Percentiles rank a stretch among this genome's conserved stretches.
Conservation (phyloP, 257 asterid species). For the Rauvolfia tetraphylla region DNA sequence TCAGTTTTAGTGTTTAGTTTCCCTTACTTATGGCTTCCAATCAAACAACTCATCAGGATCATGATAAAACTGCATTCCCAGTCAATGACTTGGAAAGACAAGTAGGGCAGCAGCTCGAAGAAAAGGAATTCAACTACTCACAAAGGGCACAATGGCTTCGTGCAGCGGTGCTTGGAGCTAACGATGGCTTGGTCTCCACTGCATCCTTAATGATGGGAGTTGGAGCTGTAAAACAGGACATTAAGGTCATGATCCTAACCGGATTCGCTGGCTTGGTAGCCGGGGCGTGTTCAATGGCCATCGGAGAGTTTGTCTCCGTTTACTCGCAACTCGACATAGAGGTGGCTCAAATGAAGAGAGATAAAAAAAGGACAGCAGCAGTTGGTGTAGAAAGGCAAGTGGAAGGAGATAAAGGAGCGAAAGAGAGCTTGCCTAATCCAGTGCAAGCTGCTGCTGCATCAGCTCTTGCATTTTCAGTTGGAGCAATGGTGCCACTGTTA, state of each 20-base stretch:
- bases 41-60: slow-evolving; percentile 34
- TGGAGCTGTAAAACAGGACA: slow-evolving; percentile 77
- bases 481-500: slow-evolving; percentile 75
- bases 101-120: slow-evolving; percentile 19
- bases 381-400: slow-evolving; percentile 10
- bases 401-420: slow-evolving; percentile 1
- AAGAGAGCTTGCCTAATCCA: slow-evolving; percentile 58
- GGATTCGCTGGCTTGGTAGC: slow-evolving; percentile 85
- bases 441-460: slow-evolving; percentile 80
- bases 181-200: slow-evolving; percentile 72
- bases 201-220: slow-evolving; percentile 87
- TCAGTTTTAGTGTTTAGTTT: neutral
- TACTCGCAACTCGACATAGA: slow-evolving; percentile 77
- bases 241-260: slow-evolving; percentile 62
- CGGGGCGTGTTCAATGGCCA: slow-evolving; percentile 90
- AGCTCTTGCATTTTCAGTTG: slow-evolving; percentile 58
- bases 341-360: slow-evolving; percentile 56
- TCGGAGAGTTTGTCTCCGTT: slow-evolving; percentile 80
- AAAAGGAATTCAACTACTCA: slow-evolving; percentile 57
- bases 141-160: slow-evolving; percentile 85
- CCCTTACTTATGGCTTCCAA: slow-evolving; percentile 32
- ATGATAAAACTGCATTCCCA: slow-evolving; percentile 19
- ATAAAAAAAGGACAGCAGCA: slow-evolving; percentile 17
- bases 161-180: slow-evolving; percentile 86
- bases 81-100: slow-evolving; percentile 27